phyloP scores from a whole-genome alignment of 2,329 filamentous ascomycete species.

The Apiospora phragmitis region DNA sequence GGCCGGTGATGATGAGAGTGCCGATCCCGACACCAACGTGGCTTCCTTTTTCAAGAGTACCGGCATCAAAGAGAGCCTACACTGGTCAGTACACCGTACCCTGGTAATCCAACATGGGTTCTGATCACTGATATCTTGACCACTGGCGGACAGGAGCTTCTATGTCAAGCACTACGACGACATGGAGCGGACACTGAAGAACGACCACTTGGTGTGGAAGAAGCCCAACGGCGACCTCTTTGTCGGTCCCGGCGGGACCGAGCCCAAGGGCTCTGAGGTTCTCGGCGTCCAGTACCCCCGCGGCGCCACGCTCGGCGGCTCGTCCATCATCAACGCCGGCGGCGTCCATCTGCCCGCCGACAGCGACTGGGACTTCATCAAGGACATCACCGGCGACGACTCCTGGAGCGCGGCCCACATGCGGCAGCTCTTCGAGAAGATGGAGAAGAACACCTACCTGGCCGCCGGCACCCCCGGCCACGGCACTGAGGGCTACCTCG shows the following conservation, averaged over 20 bases:
- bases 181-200: constrained; percentile 45
- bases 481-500: constrained; percentile 53
- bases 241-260: constrained; percentile 24
- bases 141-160: constrained; percentile 62
- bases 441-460: constrained; percentile 44
- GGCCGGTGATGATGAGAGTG: constrained; percentile 35
- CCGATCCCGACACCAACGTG: constrained; percentile 14
- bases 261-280: constrained; percentile 21
- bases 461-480: constrained; percentile 40
- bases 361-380: constrained; percentile 43
- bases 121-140: constrained; percentile 36
- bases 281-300: constrained; percentile 38
- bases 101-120: background rate
- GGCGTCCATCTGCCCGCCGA: constrained; percentile 40
- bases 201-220: constrained; percentile 49
- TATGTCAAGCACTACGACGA: constrained; percentile 62
- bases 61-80: constrained; percentile 15
- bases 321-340: constrained; percentile 29
- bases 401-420: constrained; percentile 43
- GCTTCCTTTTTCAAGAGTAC: constrained; percentile 17
- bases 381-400: constrained; percentile 41
- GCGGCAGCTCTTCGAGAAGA: constrained; percentile 39
- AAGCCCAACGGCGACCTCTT: constrained; percentile 37
- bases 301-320: constrained; percentile 37
- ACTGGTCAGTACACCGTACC: constrained; percentile 18